A percentile compares a stretch with the other conserved stretches of the same genome.
Evolutionary conservation across 2,329 filamentous ascomycete species (phyloP).

Genomic region (Cladophialophora bantiana): DNA sequence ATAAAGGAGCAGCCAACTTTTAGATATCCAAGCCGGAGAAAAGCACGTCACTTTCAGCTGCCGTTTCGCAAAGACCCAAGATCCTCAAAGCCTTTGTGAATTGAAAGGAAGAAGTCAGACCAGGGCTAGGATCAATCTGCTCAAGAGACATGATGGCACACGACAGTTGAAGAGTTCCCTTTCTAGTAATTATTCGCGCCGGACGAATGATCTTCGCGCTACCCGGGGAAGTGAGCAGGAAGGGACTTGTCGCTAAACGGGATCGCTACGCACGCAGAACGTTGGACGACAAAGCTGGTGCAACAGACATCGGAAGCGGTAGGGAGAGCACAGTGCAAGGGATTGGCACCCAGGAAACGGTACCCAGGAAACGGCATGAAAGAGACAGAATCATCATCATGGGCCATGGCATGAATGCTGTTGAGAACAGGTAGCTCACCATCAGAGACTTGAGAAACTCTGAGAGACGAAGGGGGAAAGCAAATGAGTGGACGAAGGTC

Average conservation of each 20-base stretch:
- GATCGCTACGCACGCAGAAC: background rate
- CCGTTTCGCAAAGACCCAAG: background rate
- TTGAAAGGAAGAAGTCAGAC: background rate
- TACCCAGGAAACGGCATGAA: background rate
- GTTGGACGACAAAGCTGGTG: background rate
- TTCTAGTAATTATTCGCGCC: conserved; percentile 1
- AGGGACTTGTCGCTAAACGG: background rate
- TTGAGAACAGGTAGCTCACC: background rate
- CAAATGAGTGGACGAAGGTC: background rate
- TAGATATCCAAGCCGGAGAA: background rate
- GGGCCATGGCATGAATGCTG: background rate
- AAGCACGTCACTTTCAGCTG: background rate
- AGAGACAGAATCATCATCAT: background rate
- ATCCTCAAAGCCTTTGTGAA: background rate
- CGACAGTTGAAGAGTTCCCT: background rate
- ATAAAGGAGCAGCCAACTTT: too few species aligned
- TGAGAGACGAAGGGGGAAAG: background rate
- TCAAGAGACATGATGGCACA: background rate
- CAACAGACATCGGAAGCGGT: background rate
- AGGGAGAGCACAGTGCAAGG: background rate
- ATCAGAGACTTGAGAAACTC: background rate
- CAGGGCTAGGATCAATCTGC: background rate
- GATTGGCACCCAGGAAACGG: background rate
- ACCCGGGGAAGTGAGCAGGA: background rate
- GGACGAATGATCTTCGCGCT: background rate